Conservation (phyloP, 192 early-diverging fungal genomes). For the Kappamyces sp. region DNA sequence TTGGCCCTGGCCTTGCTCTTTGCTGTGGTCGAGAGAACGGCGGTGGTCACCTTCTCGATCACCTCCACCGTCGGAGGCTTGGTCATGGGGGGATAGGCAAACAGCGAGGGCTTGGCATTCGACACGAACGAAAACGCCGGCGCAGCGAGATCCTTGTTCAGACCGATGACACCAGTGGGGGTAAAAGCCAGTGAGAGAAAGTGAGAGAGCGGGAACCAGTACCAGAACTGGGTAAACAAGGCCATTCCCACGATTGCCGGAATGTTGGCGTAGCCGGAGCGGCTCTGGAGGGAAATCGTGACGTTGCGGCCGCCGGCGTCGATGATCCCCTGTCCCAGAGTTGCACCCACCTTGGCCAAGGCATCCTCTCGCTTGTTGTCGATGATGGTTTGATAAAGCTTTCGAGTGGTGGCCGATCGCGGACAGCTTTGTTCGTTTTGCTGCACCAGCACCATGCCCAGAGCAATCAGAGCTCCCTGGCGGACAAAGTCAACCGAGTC, state of each 20-base stretch:
- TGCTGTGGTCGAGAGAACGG: conserved; percentile 92
- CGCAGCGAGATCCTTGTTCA: conserved; percentile 78
- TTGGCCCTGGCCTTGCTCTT: conserved; percentile 82
- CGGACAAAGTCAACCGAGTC: conserved; percentile 96
- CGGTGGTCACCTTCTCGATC: conserved; percentile 88
- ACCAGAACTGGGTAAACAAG: conserved; percentile 99
- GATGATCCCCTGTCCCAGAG: conserved; percentile 93
- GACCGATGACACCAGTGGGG: conserved; percentile 91
- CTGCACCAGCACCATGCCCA: conserved; percentile 93
- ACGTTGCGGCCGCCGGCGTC: conserved; percentile 98
- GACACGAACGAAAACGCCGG: conserved; percentile 82
- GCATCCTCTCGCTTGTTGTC: conserved; percentile 87
- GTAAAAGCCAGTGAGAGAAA: conserved; percentile 91
- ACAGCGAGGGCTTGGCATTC: conserved; percentile 81
- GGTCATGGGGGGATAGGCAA: conserved; percentile 84
- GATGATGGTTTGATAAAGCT: conserved; percentile 82
- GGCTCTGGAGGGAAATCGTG: conserved; percentile 82
- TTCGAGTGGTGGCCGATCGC: conserved; percentile 70
- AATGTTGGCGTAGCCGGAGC: conserved; percentile 85
- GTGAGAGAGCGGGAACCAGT: conserved; percentile 97
- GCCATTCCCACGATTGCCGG: conserved; percentile 98
- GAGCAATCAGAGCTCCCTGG: conserved; percentile 91
- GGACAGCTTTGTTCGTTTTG: conserved; percentile 68
- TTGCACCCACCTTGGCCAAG: conserved; percentile 93
- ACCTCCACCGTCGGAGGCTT: conserved; percentile 73